Percentiles rank a stretch among this genome's conserved stretches.
Conservation (phyloP, 163 green algal species). For the Scenedesmus sp. region DNA sequence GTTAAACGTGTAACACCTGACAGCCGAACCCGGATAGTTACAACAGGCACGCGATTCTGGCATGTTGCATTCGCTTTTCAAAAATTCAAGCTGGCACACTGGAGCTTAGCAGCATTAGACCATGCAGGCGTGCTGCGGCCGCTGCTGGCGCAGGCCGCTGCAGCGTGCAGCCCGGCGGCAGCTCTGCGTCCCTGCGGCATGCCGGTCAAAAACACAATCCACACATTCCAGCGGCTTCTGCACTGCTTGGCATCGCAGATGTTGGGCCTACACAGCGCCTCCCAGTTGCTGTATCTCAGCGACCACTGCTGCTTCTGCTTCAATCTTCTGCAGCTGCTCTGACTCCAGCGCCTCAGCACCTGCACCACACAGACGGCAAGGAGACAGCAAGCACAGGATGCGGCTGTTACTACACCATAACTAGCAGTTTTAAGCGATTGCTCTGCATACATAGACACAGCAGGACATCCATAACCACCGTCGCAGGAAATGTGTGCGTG, state of each 20-base stretch:
- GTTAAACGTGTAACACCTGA: no score
- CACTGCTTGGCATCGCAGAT: not conserved
- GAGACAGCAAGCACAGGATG: not conserved
- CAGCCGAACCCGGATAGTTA: no score
- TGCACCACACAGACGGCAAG: not conserved
- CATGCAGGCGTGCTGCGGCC: not conserved
- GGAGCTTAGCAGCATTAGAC: no score
- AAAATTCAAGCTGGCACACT: not conserved
- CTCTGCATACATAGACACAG: conserved; percentile 3
- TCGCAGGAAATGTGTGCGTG: no score
- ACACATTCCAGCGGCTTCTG: not conserved
- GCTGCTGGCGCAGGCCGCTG: not conserved
- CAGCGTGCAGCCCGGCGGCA: not conserved
- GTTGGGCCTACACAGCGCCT: not conserved
- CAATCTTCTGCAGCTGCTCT: conserved; percentile 79
- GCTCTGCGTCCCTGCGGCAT: not conserved
- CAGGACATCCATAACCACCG: no score
- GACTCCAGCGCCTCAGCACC: conserved; percentile 56
- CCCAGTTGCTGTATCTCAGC: conserved; percentile 67
- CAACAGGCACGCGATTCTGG: no score
- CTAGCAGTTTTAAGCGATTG: not conserved
- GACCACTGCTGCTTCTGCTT: conserved; percentile 63
- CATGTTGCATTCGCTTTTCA: no score
- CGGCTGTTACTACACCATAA: not conserved
- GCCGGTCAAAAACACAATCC: not conserved